These are phyloP conservation scores for Cyclotella baltica DNA, from an alignment of 108 stramenopile species.

Conservation along the genomic window DNA sequence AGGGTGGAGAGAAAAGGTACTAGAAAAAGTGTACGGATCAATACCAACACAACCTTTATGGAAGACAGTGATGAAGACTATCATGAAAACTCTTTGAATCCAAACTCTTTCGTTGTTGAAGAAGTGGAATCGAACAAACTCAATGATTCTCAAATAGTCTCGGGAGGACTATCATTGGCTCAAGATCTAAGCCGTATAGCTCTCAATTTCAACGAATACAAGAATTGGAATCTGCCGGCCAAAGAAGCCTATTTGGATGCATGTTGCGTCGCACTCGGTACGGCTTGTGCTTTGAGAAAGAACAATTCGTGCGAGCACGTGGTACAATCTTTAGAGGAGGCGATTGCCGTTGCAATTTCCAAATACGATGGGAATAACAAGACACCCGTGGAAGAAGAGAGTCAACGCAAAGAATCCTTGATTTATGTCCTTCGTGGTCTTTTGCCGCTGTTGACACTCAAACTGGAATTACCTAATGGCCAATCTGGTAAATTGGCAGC, in stretches of 20 bases:
- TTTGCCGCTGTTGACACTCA: slow-evolving; percentile 60
- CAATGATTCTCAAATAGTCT: slow-evolving; percentile 35
- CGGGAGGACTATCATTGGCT: slow-evolving; percentile 37
- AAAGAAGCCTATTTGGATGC: slow-evolving; percentile 71
- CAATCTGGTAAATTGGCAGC: slow-evolving; percentile 76
- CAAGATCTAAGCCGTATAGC: slow-evolving; percentile 41
- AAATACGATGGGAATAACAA: neutral
- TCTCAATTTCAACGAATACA: slow-evolving; percentile 59
- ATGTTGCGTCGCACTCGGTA: slow-evolving; percentile 51
- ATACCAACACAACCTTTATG: slow-evolving; percentile 15
- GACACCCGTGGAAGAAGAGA: slow-evolving; percentile 18
- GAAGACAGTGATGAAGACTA: slow-evolving; percentile 20
- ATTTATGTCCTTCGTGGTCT: slow-evolving; percentile 68
- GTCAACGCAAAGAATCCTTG: slow-evolving; percentile 54
- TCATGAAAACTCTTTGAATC: neutral
- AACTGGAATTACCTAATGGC: slow-evolving; percentile 74
- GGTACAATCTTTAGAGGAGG: slow-evolving; percentile 29
- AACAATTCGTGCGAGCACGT: slow-evolving; percentile 29
- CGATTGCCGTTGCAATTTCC: slow-evolving; percentile 29
- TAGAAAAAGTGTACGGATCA: slow-evolving; percentile 38
- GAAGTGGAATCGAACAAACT: slow-evolving; percentile 16
- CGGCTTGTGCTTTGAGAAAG: slow-evolving; percentile 53
- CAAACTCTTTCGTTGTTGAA: slow-evolving; percentile 22
- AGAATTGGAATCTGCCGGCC: slow-evolving; percentile 73
- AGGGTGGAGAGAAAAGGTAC: neutral